Evolutionary conservation across 78 protist genomes (phyloP), one percentile per base, ranked within the genome.

Genomic region (Anaeramoeba flamelloides): DNA sequence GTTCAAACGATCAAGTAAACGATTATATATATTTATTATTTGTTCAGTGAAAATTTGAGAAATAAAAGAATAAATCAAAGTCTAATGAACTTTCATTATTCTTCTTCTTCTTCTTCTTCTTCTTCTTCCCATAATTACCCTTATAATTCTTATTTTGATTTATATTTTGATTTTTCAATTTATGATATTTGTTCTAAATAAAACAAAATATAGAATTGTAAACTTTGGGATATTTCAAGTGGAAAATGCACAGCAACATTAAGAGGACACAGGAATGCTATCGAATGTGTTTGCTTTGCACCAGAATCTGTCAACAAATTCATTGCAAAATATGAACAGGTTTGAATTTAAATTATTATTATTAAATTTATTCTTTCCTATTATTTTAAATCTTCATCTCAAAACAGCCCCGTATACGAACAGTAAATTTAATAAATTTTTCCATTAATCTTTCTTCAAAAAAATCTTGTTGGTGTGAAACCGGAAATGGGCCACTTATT

Each of bases 231-330:
- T 33, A 33, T 83, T 1, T 77, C 76, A 17, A 89, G 78, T n/a
- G 92, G 91, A 1, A 88, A 87, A 64, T 83, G 90, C 86, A 38
- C 75, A 40, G 65, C 53, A 0, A 85, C 79, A 1, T 74, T 85
- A 65, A 76, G 87, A 64, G 94, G 83, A 33, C 94, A 91, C 69
- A 74, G 39, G 1, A 91, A 89, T 74, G 90, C 87, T 2, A 89
- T 91, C 12, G 92, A 89, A 41, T 88, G 92, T 82, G 82, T 87
- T 33, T 89, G 87, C 22, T 87, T 82, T 31, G 90, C 90, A 31
- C 86, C 87, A 1, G 41, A 2, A 31, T 30, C 2, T 22, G 79
- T 85, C 41, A 40, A 78, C 53, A 41, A 26, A 0, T 3, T 41
- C 37, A 1, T 77, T 0, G n/a, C 33, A 3, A 31, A 77, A 31